Base-by-base conservation (phyloP, 176 grass and related monocot genomes). In the Aegilops sharonensis region DNA sequence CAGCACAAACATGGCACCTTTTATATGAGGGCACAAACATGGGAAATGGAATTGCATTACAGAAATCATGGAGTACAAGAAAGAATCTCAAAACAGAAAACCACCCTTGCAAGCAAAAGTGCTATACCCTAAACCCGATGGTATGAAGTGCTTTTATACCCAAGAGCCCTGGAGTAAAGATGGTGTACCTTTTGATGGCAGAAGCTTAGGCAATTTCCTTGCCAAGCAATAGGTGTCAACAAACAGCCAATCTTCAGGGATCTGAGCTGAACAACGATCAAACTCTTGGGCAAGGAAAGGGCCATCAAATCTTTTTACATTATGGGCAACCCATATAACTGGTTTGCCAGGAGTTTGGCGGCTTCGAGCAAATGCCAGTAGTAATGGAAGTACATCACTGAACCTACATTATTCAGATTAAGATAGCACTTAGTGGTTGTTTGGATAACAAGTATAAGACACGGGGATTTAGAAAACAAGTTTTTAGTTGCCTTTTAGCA, bases 311-410 rank as follows among this genome's bases (percentile, higher is more conserved):
- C 9, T 0, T 43, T 78, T 91, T 36, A 82, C 96, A 77, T 88
- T 94, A 65, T 95, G 93, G 45, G 96, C 96, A 88, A 98, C 45
- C 93, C 81, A 95, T 56, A 98, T 20, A 78, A 95, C 31, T 77
- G 90, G 96, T 81, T 89, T 95, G 34, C 88, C 93, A 79, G 81
- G 83, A 74, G 88, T 71, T 82, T 94, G 91, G 34, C 78, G 87
- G 69, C 84, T 95, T 82, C 14, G 72, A 64, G 92, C 88, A 79
- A 84, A 98, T 84, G 89, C 82, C 29, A 92, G 42, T 66, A 98
- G 69, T 59, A 92, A 50, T n/a, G 92, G 93, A 87, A 91, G 64
- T 61, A 94, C 13, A 62, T 94, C 96, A 25, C 52, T 54, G 36
- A 98, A 91, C 93, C 96, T 98, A 79, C 82, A 31, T 27, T 62